Percentiles rank a stretch among this genome's conserved stretches.
Evolutionary conservation across 495 filamentous ascomycete genomes (phyloP).

Genomic region (Evernia prunastri): DNA sequence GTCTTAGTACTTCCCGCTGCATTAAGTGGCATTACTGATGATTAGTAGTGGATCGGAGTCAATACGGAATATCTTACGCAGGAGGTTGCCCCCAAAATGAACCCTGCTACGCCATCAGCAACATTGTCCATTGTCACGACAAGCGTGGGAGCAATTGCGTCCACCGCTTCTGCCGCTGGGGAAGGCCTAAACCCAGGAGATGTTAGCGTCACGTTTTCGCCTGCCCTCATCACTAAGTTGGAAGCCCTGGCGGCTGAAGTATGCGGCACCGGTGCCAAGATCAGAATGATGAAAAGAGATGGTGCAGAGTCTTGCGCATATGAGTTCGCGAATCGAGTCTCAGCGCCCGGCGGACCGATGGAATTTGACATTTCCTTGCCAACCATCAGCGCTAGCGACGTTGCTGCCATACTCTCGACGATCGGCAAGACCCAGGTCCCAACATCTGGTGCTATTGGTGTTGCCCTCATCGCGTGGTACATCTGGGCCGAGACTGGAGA

Average conservation of each 20-base stretch:
- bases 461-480: background rate
- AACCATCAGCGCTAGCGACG: background rate
- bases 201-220: background rate
- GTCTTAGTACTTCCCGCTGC: background rate
- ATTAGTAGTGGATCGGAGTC: background rate
- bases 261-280: background rate
- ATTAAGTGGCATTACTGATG: background rate
- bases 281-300: background rate
- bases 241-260: conserved; percentile 1
- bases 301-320: background rate
- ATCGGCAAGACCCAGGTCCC: background rate
- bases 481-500: background rate
- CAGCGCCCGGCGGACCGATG: background rate
- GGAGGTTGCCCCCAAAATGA: background rate
- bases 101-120: background rate
- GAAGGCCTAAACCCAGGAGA: background rate
- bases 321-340: background rate
- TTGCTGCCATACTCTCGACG: conserved; percentile 1
- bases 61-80: background rate
- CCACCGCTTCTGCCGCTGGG: background rate
- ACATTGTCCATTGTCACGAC: background rate
- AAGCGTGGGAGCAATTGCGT: background rate
- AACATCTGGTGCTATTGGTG: background rate
- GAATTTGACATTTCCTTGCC: background rate
- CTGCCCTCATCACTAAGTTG: background rate